phyloP scores from a whole-genome alignment of 495 filamentous ascomycete genomes.

The Podospora appendiculata region DNA sequence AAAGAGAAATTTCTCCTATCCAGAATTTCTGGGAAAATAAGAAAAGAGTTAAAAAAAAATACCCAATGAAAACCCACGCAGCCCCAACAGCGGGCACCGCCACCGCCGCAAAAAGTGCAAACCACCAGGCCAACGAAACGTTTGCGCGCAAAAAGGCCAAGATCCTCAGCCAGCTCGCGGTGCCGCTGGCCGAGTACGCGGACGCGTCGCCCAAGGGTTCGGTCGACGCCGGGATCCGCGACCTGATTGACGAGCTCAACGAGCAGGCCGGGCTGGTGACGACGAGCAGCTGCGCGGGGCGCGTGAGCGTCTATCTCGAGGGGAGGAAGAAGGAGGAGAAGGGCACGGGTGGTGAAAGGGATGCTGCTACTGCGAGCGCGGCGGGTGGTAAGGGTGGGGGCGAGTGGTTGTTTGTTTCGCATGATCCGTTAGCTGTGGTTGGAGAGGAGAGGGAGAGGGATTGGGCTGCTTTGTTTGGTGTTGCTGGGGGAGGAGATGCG shows the following conservation, averaged over 20 bases:
- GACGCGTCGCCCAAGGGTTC: constrained; percentile 82
- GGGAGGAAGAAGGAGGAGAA: constrained; percentile 41
- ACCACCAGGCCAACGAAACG: neutral
- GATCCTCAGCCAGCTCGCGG: constrained; percentile 57
- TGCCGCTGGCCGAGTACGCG: constrained; percentile 57
- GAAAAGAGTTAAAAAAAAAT: neutral
- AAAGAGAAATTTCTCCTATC: too few relatives aligned
- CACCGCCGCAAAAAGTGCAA: constrained; percentile 4
- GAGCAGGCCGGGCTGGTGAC: constrained; percentile 64
- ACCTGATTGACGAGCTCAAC: constrained; percentile 72
- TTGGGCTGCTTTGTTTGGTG: neutral
- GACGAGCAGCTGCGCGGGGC: constrained; percentile 84
- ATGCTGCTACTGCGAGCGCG: constrained; percentile 1
- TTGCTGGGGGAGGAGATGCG: constrained; percentile 6
- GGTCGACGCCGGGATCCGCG: constrained; percentile 67
- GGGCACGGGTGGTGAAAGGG: constrained; percentile 2
- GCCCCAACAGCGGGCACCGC: neutral
- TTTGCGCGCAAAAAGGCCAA: constrained; percentile 55
- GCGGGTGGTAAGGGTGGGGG: constrained; percentile 75
- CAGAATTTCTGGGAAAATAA: too few relatives aligned
- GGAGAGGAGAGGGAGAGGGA: neutral
- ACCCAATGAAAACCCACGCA: neutral
- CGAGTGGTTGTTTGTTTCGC: constrained; percentile 80
- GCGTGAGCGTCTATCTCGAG: constrained; percentile 80
- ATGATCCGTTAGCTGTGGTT: constrained; percentile 52